Conservation (phyloP, 345 rosid species). For the Durio zibethinus region DNA sequence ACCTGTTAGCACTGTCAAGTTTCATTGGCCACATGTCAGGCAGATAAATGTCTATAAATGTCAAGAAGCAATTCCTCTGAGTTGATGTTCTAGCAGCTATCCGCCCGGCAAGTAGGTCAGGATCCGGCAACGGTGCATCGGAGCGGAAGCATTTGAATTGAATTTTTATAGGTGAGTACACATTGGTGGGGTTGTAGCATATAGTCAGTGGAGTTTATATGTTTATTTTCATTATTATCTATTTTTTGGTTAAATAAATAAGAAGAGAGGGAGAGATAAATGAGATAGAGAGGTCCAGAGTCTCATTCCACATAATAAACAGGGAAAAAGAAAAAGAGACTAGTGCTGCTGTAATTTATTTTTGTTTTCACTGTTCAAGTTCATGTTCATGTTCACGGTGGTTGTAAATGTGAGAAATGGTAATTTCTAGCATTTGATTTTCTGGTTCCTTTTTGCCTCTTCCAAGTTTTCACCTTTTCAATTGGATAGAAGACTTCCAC, state of each 20-base stretch:
- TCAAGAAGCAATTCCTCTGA: background rate
- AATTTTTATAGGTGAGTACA: constrained; percentile 13
- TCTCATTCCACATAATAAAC: background rate
- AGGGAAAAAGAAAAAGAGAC: background rate
- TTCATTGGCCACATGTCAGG: background rate
- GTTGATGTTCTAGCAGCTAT: background rate
- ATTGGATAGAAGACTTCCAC: constrained; percentile 29
- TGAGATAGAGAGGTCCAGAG: background rate
- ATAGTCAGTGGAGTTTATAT: constrained; percentile 20
- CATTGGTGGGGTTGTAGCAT: constrained; percentile 18
- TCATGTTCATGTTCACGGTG: background rate
- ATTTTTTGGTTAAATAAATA: constrained; percentile 26
- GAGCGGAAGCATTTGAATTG: background rate
- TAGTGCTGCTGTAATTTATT: background rate
- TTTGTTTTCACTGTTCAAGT: background rate
- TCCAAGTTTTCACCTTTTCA: background rate
- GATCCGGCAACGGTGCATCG: background rate
- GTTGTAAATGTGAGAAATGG: background rate
- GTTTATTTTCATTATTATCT: constrained; percentile 24
- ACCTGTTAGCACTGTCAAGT: background rate
- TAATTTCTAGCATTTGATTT: background rate
- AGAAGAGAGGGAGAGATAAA: background rate
- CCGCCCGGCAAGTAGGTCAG: background rate
- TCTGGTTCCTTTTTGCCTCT: no score
- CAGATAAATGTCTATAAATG: background rate